Evolutionary conservation across 164 flowering plant genomes (phyloP).

Genomic region (Pachysandra terminalis): DNA sequence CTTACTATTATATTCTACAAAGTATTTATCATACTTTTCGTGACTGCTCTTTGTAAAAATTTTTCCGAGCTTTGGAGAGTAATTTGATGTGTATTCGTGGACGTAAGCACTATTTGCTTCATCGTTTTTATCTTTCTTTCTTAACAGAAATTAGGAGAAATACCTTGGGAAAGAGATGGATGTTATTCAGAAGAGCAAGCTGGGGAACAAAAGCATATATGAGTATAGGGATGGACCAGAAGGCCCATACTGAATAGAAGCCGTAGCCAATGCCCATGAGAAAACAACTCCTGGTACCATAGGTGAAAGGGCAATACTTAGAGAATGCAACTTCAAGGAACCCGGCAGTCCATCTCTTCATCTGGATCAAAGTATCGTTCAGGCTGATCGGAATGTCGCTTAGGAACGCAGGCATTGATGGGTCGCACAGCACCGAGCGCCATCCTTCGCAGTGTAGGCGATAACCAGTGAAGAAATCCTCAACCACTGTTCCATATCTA

Average conservation of each 20-base stretch:
- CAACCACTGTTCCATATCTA: slow-evolving; percentile 70
- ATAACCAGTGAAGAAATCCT: slow-evolving; percentile 78
- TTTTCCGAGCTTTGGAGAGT: no score
- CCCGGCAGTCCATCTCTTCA: slow-evolving; percentile 66
- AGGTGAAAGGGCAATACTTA: slow-evolving; percentile 45
- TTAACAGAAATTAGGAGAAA: no score
- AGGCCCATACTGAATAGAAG: slow-evolving; percentile 38
- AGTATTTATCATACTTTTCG: no score
- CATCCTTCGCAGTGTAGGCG: slow-evolving; percentile 74
- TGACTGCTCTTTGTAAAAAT: no score
- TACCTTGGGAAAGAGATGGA: slow-evolving; percentile 59
- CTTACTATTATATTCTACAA: no score
- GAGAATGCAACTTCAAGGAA: slow-evolving; percentile 48
- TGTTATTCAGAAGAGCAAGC: slow-evolving; percentile 42
- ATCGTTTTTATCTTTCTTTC: no score
- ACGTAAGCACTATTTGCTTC: no score
- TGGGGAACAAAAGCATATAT: slow-evolving; percentile 63
- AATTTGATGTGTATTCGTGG: no score
- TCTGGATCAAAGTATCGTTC: slow-evolving; percentile 51
- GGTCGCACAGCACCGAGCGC: slow-evolving; percentile 60
- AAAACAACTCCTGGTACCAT: slow-evolving; percentile 38
- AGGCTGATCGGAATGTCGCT: slow-evolving; percentile 57
- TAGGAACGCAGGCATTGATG: slow-evolving; percentile 60
- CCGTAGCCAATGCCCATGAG: slow-evolving; percentile 41
- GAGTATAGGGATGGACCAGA: slow-evolving; percentile 46